These are phyloP conservation scores for Alnus glutinosa DNA, from an alignment of 306 rosid genomes.

Conservation along the genomic window DNA sequence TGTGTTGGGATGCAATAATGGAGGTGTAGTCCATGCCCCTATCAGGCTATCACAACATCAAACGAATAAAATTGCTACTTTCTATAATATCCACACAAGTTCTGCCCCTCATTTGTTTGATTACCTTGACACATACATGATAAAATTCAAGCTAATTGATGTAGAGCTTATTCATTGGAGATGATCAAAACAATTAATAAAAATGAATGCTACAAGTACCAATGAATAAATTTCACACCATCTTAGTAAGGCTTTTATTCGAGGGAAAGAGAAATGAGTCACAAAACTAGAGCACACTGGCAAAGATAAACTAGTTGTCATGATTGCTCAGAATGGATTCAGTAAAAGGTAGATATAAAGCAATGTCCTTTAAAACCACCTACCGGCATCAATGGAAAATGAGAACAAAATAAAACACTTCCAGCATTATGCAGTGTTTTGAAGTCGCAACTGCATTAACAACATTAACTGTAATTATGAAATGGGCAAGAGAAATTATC, in stretches of 20 bases:
- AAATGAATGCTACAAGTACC: no score
- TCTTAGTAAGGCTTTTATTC: no score
- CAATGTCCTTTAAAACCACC: not conserved
- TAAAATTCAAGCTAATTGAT: not conserved
- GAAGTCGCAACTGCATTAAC: slow-evolving; percentile 3
- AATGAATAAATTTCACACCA: no score
- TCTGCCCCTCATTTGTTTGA: not conserved
- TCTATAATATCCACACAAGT: not conserved
- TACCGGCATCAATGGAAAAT: not conserved
- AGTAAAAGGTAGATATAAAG: not conserved
- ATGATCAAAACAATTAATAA: no score
- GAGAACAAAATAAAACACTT: not conserved
- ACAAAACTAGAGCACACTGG: not conserved
- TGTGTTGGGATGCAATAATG: not conserved
- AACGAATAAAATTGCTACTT: not conserved
- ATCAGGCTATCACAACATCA: not conserved
- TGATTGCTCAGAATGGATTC: not conserved
- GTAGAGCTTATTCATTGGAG: no score
- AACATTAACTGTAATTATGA: not conserved
- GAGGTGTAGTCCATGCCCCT: not conserved
- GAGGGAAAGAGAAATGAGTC: not conserved
- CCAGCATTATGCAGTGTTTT: slow-evolving; percentile 1
- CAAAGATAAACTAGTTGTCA: not conserved
- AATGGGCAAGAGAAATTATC: not conserved
- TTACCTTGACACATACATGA: not conserved